Evolutionary conservation across 345 rosid genomes (phyloP).

Genomic region (Sonneratia alba): DNA sequence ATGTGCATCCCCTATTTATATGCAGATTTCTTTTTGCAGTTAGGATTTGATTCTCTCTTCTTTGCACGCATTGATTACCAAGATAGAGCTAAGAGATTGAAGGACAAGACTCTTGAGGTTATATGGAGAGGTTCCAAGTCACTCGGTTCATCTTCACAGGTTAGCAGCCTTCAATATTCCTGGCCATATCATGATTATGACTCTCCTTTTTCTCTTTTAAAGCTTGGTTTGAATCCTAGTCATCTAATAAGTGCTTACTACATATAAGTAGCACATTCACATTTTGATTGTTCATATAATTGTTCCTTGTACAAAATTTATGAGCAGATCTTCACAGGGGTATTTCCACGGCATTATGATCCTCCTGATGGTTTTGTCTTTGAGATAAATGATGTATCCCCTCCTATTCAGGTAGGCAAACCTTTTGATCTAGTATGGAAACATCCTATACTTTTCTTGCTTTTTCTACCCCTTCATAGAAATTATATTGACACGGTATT

Average conservation of each 20-base stretch:
- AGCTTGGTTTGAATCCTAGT: neutral
- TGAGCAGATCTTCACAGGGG: slow-evolving; percentile 80
- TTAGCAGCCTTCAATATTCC: slow-evolving; percentile 14
- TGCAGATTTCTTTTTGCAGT: slow-evolving; percentile 29
- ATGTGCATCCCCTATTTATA: neutral
- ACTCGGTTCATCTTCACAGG: slow-evolving; percentile 90
- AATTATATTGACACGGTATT: slow-evolving; percentile 15
- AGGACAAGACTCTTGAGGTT: slow-evolving; percentile 80
- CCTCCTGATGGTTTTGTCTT: slow-evolving; percentile 89
- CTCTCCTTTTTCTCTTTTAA: neutral
- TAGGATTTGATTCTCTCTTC: slow-evolving; percentile 87
- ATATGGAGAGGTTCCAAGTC: slow-evolving; percentile 88
- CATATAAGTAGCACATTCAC: neutral
- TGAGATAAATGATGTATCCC: slow-evolving; percentile 79
- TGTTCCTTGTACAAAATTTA: slow-evolving; percentile 2
- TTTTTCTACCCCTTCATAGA: slow-evolving; percentile 11
- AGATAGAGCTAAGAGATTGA: slow-evolving; percentile 76
- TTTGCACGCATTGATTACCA: slow-evolving; percentile 96
- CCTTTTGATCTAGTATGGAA: neutral
- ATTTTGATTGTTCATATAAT: neutral
- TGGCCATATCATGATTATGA: neutral
- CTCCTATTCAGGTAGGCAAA: slow-evolving; percentile 69
- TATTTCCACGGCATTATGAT: slow-evolving; percentile 82
- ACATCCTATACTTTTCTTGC: neutral
- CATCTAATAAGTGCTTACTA: neutral